These are phyloP conservation scores for Arxiozyma telluris DNA, from an alignment of 1,139 yeast genomes.

Conservation along the genomic window DNA sequence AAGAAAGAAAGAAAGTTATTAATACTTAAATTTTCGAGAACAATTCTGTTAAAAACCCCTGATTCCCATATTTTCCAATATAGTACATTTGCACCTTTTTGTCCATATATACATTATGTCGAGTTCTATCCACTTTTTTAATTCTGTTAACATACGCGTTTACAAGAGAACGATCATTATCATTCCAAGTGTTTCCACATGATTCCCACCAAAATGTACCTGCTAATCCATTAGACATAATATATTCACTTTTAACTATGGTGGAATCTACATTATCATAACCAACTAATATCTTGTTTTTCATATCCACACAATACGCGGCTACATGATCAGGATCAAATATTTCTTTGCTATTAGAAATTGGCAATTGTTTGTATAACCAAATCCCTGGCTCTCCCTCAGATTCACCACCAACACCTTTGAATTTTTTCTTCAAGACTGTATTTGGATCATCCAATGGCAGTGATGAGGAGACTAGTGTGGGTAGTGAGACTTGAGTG, in stretches of 20 bases:
- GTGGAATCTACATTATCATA: conserved; percentile 60
- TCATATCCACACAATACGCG: conserved; percentile 46
- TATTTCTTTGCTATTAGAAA: conserved; percentile 35
- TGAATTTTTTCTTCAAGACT: conserved; percentile 36
- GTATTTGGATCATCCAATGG: conserved; percentile 13
- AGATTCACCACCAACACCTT: conserved; percentile 40
- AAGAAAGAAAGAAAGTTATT: background rate
- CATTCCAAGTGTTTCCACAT: conserved; percentile 48
- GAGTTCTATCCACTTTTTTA: background rate
- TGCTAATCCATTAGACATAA: conserved; percentile 42
- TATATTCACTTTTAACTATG: conserved; percentile 51
- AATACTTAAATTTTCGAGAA: background rate
- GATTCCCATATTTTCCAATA: conserved; percentile 11
- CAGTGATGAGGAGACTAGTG: conserved; percentile 21
- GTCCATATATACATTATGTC: conserved; percentile 15
- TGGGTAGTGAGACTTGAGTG: conserved; percentile 29
- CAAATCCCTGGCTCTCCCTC: conserved; percentile 45
- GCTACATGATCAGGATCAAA: conserved; percentile 48
- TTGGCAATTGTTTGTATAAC: conserved; percentile 47
- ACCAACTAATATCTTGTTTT: conserved; percentile 38
- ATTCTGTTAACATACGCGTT: conserved; percentile 11
- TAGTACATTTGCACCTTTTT: conserved; percentile 16
- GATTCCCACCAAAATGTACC: conserved; percentile 98
- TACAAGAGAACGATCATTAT: conserved; percentile 35
- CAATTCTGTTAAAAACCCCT: conserved; percentile 12